phyloP scores from a whole-genome alignment of 2,329 filamentous ascomycete species.

The Curvularia eragrostidis region DNA sequence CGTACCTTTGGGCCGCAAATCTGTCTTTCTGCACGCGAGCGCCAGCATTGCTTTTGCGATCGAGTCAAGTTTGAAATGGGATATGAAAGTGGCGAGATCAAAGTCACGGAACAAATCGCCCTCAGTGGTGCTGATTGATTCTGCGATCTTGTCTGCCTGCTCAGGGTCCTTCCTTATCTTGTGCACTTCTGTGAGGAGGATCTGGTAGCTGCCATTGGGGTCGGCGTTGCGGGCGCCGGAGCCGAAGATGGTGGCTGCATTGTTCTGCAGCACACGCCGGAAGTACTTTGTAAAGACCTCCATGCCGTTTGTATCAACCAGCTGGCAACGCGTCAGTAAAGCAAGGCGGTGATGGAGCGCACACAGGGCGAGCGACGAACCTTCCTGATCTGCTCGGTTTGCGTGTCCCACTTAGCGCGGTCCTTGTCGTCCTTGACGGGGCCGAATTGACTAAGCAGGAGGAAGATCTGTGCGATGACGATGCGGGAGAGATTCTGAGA shows the following conservation, averaged over 20 bases:
- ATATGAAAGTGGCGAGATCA: conserved; percentile 92
- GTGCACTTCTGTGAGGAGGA: conserved; percentile 82
- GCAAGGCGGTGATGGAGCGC: conserved; percentile 8
- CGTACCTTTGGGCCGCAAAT: conserved; percentile 88
- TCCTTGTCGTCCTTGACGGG: conserved; percentile 95
- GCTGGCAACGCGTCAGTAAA: conserved; percentile 59
- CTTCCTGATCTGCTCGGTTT: conserved; percentile 90
- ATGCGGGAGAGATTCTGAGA: conserved; percentile 76
- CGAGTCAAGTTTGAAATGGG: conserved; percentile 92
- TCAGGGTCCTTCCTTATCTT: conserved; percentile 82
- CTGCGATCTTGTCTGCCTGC: conserved; percentile 88
- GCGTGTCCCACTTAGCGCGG: conserved; percentile 87
- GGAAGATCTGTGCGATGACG: conserved; percentile 92
- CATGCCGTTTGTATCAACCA: conserved; percentile 98
- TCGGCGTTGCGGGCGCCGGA: conserved; percentile 74
- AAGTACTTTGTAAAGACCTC: conserved; percentile 98
- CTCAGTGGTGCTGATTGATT: conserved; percentile 87
- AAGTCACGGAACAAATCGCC: conserved; percentile 96
- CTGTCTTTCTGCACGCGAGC: conserved; percentile 82
- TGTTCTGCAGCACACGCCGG: conserved; percentile 86
- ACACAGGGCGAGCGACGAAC: conserved; percentile 58
- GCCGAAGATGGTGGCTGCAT: conserved; percentile 90
- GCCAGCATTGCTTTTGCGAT: conserved; percentile 87
- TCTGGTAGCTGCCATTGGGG: conserved; percentile 80
- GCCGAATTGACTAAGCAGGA: conserved; percentile 73